phyloP scores from a whole-genome alignment of 495 filamentous ascomycete genomes.

The Aspergillus panamensis region DNA sequence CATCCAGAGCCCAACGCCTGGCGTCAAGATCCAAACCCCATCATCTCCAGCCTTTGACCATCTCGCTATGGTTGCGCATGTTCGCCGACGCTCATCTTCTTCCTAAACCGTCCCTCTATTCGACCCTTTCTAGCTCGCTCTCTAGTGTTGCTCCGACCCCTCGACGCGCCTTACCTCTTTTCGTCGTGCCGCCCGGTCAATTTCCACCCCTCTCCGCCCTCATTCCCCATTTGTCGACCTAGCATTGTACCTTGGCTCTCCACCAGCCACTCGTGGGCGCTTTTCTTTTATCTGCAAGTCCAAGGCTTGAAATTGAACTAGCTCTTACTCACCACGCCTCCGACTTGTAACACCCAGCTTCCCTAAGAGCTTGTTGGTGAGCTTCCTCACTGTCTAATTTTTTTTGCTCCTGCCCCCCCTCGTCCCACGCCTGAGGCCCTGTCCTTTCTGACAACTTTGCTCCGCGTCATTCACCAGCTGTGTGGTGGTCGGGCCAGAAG shows the following conservation, averaged over 20 bases:
- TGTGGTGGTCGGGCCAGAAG: constrained; percentile 17
- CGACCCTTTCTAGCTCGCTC: neutral
- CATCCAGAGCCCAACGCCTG: constrained; percentile 40
- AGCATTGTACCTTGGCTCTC: constrained; percentile 19
- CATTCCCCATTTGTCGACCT: constrained; percentile 24
- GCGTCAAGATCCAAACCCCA: constrained; percentile 37
- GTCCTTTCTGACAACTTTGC: constrained; percentile 19
- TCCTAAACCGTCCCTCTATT: constrained; percentile 12
- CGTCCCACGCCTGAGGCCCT: constrained; percentile 7
- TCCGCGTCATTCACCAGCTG: constrained; percentile 18
- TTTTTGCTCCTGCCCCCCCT: constrained; percentile 21
- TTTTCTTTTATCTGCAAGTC: constrained; percentile 11
- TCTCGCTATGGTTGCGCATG: constrained; percentile 29
- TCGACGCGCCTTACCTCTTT: constrained; percentile 20
- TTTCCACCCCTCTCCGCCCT: constrained; percentile 39
- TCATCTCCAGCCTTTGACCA: constrained; percentile 31
- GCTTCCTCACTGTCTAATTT: constrained; percentile 20
- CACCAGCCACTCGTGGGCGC: constrained; percentile 19
- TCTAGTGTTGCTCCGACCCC: constrained; percentile 17
- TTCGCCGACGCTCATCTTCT: constrained; percentile 21
- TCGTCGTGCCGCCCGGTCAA: constrained; percentile 35
- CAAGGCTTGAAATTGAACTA: constrained; percentile 3
- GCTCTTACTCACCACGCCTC: neutral
- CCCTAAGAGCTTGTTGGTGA: constrained; percentile 15
- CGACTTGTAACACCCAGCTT: neutral